These are phyloP conservation scores for Xylariomycetidae sp. DNA, from an alignment of 2,329 filamentous ascomycete genomes.

Conservation along the genomic window DNA sequence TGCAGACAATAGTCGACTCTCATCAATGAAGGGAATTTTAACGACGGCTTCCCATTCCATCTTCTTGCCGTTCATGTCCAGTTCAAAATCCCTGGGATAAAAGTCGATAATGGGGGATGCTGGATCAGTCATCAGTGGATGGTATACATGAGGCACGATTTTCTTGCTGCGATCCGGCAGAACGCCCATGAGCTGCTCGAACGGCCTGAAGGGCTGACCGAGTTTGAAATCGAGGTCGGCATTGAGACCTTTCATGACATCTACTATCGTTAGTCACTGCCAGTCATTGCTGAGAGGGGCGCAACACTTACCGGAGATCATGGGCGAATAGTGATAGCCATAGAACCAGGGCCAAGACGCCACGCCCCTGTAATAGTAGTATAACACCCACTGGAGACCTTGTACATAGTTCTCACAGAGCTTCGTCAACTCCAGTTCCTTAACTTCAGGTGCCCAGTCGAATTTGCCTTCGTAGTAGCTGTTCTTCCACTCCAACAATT, in stretches of 20 bases:
- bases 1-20: slow-evolving; percentile 75
- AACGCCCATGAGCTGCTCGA: slow-evolving; percentile 97
- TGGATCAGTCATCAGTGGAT: slow-evolving; percentile 85
- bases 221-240: slow-evolving; percentile 90
- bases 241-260: slow-evolving; percentile 81
- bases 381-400: slow-evolving; percentile 95
- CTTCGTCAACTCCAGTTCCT: slow-evolving; percentile 68
- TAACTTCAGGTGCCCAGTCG: slow-evolving; percentile 75
- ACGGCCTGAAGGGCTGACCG: slow-evolving; percentile 91
- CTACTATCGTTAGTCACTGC: slow-evolving; percentile 36
- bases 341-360: slow-evolving; percentile 99
- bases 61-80: slow-evolving; percentile 99
- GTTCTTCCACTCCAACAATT: slow-evolving; percentile 91
- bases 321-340: slow-evolving; percentile 90
- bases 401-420: slow-evolving; percentile 96
- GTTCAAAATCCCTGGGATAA: slow-evolving; percentile 91
- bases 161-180: slow-evolving; percentile 95
- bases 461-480: slow-evolving; percentile 91
- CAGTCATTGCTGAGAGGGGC: not conserved
- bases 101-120: slow-evolving; percentile 96
- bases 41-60: slow-evolving; percentile 99
- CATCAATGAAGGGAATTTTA: slow-evolving; percentile 98
- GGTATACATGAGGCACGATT: slow-evolving; percentile 85
- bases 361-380: slow-evolving; percentile 96
- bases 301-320: slow-evolving; percentile 69